Conservation (phyloP, 495 filamentous ascomycete genomes). For the Choiromyces venosus region DNA sequence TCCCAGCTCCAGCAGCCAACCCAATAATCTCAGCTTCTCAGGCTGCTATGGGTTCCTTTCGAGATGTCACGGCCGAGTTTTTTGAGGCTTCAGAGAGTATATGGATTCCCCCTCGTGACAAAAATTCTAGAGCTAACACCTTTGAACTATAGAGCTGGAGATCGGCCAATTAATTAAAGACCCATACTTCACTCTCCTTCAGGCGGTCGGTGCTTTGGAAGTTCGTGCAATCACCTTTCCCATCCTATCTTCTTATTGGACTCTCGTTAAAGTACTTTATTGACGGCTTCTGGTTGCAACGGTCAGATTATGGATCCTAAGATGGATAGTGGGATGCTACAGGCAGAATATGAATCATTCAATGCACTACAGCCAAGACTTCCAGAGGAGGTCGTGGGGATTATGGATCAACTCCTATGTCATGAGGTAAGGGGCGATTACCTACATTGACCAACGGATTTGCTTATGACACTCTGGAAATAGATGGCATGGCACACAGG, state of each 20-base stretch:
- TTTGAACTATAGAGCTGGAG: conserved; percentile 55
- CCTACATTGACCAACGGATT: conserved; percentile 1
- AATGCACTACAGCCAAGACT: conserved; percentile 51
- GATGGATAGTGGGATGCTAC: conserved; percentile 90
- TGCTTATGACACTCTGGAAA: conserved; percentile 27
- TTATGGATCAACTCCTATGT: conserved; percentile 90
- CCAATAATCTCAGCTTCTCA: conserved; percentile 34
- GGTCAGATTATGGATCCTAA: conserved; percentile 92
- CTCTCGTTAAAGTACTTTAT: background rate
- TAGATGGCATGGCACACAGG: conserved; percentile 97
- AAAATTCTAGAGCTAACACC: background rate
- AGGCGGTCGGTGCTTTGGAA: conserved; percentile 91
- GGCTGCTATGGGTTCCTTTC: conserved; percentile 26
- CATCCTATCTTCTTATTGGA: conserved; percentile 3
- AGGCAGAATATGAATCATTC: conserved; percentile 70
- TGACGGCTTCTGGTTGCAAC: conserved; percentile 8
- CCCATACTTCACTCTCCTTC: conserved; percentile 86
- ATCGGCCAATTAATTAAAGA: conserved; percentile 87
- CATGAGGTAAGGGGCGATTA: conserved; percentile 60
- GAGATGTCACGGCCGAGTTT: conserved; percentile 75
- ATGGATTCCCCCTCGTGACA: conserved; percentile 28
- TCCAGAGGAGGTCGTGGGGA: conserved; percentile 77
- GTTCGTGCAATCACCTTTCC: conserved; percentile 48
- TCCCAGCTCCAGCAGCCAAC: conserved; percentile 46
- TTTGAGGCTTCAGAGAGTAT: conserved; percentile 62